Conservation (phyloP, 129 eudicot genomes). For the Daucus carota region DH1_v3.0 NC_030389.2:43773501-43774000, state of each 20-base stretch:
- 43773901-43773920: neutral
- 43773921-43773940: neutral
- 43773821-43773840: slow-evolving; percentile 84
- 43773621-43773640: slow-evolving; percentile 92
- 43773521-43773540: neutral
- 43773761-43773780: neutral
- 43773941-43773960: neutral
- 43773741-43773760: neutral
- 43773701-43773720: neutral
- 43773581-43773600: slow-evolving; percentile 88
- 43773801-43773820: slow-evolving; percentile 72
- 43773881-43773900: neutral
- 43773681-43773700: neutral
- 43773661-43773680: neutral
- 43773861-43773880: slow-evolving; percentile 31
- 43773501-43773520: neutral
- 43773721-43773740: neutral
- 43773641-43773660: neutral
- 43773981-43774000: neutral
- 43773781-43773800: neutral
- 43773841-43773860: slow-evolving; percentile 89
- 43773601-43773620: slow-evolving; percentile 87
- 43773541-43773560: slow-evolving; percentile 3
- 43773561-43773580: slow-evolving; percentile 91
- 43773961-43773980: neutral